These are phyloP conservation scores for Leccinum boreale DNA, from an alignment of 768 basidiomycete species.

Conservation along the genomic window DNA sequence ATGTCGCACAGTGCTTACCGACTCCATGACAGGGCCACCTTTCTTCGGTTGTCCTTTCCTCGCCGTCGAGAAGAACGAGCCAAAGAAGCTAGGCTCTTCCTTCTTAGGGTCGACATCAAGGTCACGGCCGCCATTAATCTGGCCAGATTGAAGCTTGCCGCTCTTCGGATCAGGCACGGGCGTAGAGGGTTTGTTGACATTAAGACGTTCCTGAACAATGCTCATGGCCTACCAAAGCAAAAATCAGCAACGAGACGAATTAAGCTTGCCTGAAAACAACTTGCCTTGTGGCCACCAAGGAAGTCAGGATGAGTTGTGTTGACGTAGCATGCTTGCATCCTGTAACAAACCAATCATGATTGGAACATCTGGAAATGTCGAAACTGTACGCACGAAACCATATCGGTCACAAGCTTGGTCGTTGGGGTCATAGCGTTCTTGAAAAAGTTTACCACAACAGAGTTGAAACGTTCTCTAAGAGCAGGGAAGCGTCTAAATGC, in stretches of 20 bases:
- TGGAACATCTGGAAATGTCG: neutral
- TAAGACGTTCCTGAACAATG: conserved; percentile 79
- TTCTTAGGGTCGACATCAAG: conserved; percentile 87
- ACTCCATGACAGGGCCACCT: conserved; percentile 56
- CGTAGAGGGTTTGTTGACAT: conserved; percentile 72
- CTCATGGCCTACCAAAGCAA: conserved; percentile 67
- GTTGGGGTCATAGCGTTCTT: conserved; percentile 92
- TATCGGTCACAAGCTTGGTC: conserved; percentile 88
- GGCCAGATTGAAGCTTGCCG: conserved; percentile 55
- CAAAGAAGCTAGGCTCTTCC: conserved; percentile 91
- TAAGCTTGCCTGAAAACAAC: conserved; percentile 3
- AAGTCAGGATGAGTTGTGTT: conserved; percentile 99
- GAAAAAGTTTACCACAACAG: conserved; percentile 96
- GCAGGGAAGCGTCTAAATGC: conserved; percentile 95
- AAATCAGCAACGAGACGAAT: neutral
- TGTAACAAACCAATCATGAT: conserved; percentile 27
- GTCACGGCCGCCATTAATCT: conserved; percentile 91
- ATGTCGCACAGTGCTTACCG: conserved; percentile 35
- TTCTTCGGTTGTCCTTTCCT: conserved; percentile 61
- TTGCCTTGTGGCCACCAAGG: conserved; percentile 87
- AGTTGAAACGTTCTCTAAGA: conserved; percentile 94
- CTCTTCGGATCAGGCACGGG: conserved; percentile 61
- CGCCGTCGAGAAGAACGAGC: conserved; percentile 86
- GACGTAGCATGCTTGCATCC: conserved; percentile 98
- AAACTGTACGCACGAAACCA: conserved; percentile 70